phyloP scores from a whole-genome alignment of 768 basidiomycete genomes.

The Lactarius hatsudake region DNA sequence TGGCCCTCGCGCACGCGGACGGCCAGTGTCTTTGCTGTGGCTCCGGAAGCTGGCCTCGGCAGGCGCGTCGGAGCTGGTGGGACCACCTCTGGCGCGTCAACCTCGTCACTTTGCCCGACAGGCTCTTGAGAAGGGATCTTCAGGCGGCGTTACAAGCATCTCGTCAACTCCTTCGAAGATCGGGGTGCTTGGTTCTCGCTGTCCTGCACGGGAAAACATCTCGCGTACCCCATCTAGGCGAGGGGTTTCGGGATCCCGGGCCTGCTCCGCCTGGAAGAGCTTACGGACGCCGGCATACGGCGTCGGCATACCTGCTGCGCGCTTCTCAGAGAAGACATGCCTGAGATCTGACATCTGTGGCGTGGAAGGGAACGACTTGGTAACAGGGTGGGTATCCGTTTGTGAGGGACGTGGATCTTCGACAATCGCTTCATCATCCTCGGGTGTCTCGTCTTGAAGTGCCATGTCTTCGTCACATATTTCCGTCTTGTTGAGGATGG shows the following conservation, averaged over 20 bases:
- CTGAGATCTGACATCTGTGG: slow-evolving; percentile 35
- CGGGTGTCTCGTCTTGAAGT: slow-evolving; percentile 30
- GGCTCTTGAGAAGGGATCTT: slow-evolving; percentile 25
- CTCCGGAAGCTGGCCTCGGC: background rate
- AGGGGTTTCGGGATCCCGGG: slow-evolving; percentile 33
- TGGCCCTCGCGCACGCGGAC: slow-evolving; percentile 2
- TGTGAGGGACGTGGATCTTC: slow-evolving; percentile 2
- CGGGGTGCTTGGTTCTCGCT: slow-evolving; percentile 28
- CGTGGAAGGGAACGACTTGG: slow-evolving; percentile 28
- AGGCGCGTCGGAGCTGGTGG: slow-evolving; percentile 6
- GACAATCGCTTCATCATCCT: slow-evolving; percentile 23
- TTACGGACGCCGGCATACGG: slow-evolving; percentile 35
- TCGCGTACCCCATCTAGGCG: slow-evolving; percentile 36
- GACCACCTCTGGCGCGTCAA: slow-evolving; percentile 14
- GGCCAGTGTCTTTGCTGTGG: background rate
- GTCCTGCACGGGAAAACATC: slow-evolving; percentile 32
- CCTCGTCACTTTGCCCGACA: slow-evolving; percentile 10
- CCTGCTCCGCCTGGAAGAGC: slow-evolving; percentile 32
- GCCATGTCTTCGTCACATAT: slow-evolving; percentile 40
- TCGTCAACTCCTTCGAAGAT: slow-evolving; percentile 33
- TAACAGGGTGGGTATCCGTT: slow-evolving; percentile 13
- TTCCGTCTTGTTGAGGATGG: slow-evolving; percentile 37
- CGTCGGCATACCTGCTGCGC: slow-evolving; percentile 27
- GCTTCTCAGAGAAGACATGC: slow-evolving; percentile 33
- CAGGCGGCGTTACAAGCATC: slow-evolving; percentile 35